Conservation (phyloP, 2,329 filamentous ascomycete genomes). For the Leptographium flavum region DNA sequence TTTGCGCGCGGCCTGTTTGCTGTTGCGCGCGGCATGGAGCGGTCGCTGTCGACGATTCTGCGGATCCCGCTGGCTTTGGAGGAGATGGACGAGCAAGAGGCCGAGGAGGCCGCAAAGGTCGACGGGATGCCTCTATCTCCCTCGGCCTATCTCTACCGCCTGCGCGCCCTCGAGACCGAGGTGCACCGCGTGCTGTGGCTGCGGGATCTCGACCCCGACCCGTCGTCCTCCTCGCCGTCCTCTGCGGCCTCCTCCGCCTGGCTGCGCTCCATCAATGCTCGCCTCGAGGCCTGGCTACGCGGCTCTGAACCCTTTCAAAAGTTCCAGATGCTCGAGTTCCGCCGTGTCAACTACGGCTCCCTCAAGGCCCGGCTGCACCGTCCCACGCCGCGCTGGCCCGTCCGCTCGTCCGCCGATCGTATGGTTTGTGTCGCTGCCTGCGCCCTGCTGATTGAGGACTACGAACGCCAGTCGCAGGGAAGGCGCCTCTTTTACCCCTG, state of each 20-base stretch:
- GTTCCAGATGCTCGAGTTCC: not conserved
- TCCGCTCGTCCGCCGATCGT: not conserved
- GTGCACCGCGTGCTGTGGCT: constrained; percentile 2
- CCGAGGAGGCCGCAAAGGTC: too few species aligned
- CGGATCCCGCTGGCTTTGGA: not conserved
- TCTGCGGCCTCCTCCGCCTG: not conserved
- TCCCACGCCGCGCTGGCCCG: not conserved
- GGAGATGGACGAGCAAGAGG: too few species aligned
- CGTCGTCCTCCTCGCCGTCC: not conserved
- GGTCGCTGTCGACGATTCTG: not conserved
- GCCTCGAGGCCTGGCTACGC: not conserved
- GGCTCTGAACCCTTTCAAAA: not conserved
- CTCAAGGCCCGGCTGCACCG: not conserved
- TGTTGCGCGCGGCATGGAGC: not conserved
- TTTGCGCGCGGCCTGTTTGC: not conserved
- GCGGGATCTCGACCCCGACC: not conserved
- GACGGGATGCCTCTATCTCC: too few species aligned
- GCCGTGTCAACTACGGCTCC: not conserved
- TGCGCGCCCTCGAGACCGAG: constrained; percentile 1
- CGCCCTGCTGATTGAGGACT: constrained; percentile 1
- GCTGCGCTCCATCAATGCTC: not conserved
- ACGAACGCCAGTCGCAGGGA: not conserved
- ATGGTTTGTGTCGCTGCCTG: not conserved
- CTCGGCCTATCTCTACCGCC: not conserved
- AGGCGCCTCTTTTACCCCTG: constrained; percentile 1